These are phyloP conservation scores for Lipomyces lipofer DNA, from an alignment of 805 yeast species.

Conservation along the genomic window DNA sequence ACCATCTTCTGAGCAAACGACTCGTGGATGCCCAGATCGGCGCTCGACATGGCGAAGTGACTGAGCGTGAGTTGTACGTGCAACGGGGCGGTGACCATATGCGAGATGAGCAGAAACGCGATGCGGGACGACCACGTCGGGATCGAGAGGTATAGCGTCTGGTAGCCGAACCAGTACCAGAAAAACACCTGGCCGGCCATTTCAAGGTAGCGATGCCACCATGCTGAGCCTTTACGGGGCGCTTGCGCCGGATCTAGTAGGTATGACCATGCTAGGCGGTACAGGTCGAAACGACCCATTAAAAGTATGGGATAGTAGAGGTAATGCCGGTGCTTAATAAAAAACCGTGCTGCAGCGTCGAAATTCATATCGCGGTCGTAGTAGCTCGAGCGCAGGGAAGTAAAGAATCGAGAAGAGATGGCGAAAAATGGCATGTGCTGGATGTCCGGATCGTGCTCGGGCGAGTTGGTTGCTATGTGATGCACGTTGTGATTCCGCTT, in stretches of 20 bases:
- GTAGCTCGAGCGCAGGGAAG: constrained; percentile 71
- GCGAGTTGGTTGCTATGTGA: constrained; percentile 85
- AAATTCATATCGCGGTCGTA: constrained; percentile 68
- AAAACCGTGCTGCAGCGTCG: constrained; percentile 59
- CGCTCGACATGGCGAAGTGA: constrained; percentile 89
- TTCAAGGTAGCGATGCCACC: constrained; percentile 81
- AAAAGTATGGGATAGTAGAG: constrained; percentile 73
- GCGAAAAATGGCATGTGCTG: constrained; percentile 91
- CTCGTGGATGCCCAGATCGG: constrained; percentile 78
- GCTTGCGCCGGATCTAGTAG: constrained; percentile 65
- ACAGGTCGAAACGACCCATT: constrained; percentile 82
- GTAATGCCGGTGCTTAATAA: constrained; percentile 64
- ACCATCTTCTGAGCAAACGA: constrained; percentile 74
- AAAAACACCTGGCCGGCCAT: constrained; percentile 66
- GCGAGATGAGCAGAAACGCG: constrained; percentile 66
- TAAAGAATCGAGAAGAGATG: constrained; percentile 68
- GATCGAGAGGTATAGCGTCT: constrained; percentile 52
- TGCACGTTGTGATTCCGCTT: constrained; percentile 87
- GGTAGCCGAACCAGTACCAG: constrained; percentile 77
- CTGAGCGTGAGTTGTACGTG: constrained; percentile 87
- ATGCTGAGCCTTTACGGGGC: constrained; percentile 76
- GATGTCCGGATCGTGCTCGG: constrained; percentile 89
- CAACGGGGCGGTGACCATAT: constrained; percentile 78
- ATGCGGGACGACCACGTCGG: too few species aligned
- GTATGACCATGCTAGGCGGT: constrained; percentile 76